These are phyloP conservation scores for Paraphaeosphaeria sporulosa DNA, from an alignment of 2,329 filamentous ascomycete species.

Conservation along the genomic window DNA sequence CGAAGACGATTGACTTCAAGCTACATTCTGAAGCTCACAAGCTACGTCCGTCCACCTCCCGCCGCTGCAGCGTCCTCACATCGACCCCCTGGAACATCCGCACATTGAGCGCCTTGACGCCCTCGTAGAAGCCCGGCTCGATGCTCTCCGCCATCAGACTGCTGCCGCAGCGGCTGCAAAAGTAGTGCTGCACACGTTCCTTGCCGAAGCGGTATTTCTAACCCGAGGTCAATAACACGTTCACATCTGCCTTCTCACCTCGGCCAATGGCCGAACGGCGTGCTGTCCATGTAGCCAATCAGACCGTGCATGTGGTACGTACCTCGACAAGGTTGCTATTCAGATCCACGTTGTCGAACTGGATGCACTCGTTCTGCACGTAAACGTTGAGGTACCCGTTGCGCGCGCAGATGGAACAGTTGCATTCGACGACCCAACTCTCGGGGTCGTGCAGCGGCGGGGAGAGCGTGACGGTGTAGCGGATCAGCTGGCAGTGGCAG, in stretches of 20 bases:
- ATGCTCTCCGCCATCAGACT: conserved; percentile 37
- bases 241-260: too few species aligned
- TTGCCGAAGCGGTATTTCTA: conserved; percentile 38
- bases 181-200: conserved; percentile 38
- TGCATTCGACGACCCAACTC: conserved; percentile 57
- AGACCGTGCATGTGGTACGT: background rate
- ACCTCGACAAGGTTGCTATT: conserved; percentile 19
- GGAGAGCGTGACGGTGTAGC: conserved; percentile 58
- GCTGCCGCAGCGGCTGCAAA: conserved; percentile 40
- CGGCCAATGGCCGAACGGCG: too few species aligned
- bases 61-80: conserved; percentile 26
- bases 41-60: conserved; percentile 31
- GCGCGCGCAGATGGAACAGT: conserved; percentile 61
- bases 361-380: conserved; percentile 32
- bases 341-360: conserved; percentile 27
- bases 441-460: conserved; percentile 57
- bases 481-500: conserved; percentile 63
- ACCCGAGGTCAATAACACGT: background rate
- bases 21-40: conserved; percentile 15
- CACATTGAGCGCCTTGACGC: conserved; percentile 40
- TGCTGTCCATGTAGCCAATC: too few species aligned
- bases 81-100: conserved; percentile 41
- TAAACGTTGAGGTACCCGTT: conserved; percentile 61
- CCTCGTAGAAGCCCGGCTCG: conserved; percentile 36
- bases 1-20: background rate